Base-by-base conservation (phyloP, 176 grass and related monocot genomes). In the Alopecurus myosuroides region DNA sequence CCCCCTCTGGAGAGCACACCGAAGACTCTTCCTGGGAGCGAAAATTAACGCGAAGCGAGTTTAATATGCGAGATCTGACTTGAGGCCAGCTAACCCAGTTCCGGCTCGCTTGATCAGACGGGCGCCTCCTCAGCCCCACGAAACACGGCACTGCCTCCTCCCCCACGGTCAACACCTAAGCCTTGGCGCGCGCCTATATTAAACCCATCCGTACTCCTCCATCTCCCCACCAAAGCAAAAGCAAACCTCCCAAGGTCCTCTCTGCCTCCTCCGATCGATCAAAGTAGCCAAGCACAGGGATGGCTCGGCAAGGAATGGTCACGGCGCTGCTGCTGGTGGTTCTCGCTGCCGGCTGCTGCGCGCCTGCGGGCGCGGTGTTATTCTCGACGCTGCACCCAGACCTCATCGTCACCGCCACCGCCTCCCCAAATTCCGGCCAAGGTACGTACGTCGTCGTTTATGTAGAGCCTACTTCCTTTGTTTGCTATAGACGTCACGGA, bases 341-440 rank as follows among this genome's bases (percentile, higher is more conserved):
- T 2, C 70, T 98, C 70, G 44, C 62, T 30, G 76, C 82, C 29
- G 66, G 65, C 15, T 83, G 74, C 70, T 82, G 66, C 65, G 45
- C 85, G 20, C 12, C 61, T 25, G 78, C 89, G 14, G 22, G 29
- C 20, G 82, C 70, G 37, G 37, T 7, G 37, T 39, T 39, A 39
- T 39, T 39, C 3, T 39, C 37, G 37, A 1, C 1, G 37, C 5
- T 39, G 37, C 5, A 39, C 37, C 5, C 3, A 34, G 61, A 84
- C n/a, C 91, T 98, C 55, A n/a, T 14, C 25, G 86, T 98, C n/a
- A n/a, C n/a, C n/a, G n/a, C n/a, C 62, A 79, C 84, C 41, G 79
- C 90, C 28, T 80, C 89, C 62, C 35, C 88, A 39, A 84, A 36
- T 13, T 6, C 49, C 37, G 82, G 79, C 64, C 76, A 96, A 82